Evolutionary conservation across 305 asterid species (phyloP).

Genomic region (Caryopteris hybrid): DNA sequence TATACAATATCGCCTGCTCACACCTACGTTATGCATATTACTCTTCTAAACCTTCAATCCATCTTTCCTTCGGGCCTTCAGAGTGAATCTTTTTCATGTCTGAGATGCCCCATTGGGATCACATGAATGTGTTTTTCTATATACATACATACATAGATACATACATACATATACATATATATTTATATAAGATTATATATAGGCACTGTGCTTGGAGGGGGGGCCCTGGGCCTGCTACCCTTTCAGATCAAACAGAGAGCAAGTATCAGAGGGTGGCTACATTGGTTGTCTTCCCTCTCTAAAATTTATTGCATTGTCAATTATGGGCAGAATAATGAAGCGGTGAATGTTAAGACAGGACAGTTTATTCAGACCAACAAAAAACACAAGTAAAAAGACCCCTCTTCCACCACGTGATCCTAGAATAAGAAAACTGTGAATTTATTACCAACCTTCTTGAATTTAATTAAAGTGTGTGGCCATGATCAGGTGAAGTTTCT

Average conservation of each 20-base stretch:
- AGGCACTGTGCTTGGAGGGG: not conserved
- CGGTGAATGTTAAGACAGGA: constrained; percentile 10
- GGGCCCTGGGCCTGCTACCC: constrained; percentile 25
- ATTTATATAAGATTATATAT: not conserved
- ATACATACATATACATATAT: too few relatives aligned
- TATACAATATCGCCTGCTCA: too few relatives aligned
- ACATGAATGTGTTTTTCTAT: too few relatives aligned
- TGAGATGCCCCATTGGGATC: too few relatives aligned
- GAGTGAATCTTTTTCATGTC: too few relatives aligned
- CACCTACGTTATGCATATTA: too few relatives aligned
- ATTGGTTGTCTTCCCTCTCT: not conserved
- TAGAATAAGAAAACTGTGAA: constrained; percentile 6
- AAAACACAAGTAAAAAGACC: constrained; percentile 10
- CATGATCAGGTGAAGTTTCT: not conserved
- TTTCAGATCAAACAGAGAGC: not conserved
- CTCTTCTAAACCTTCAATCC: too few relatives aligned
- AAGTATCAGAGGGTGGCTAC: constrained; percentile 1
- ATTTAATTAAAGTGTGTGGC: constrained; percentile 9
- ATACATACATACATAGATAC: too few relatives aligned
- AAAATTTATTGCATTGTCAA: constrained; percentile 20
- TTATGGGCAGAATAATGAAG: constrained; percentile 14
- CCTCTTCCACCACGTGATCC: constrained; percentile 23
- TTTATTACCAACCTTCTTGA: too few relatives aligned
- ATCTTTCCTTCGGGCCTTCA: too few relatives aligned
- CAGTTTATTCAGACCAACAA: constrained; percentile 1